A percentile compares a stretch with the other conserved stretches of the same genome.
phyloP scores from a whole-genome alignment of 257 asterid genomes.

The Gentiana straminea region DNA sequence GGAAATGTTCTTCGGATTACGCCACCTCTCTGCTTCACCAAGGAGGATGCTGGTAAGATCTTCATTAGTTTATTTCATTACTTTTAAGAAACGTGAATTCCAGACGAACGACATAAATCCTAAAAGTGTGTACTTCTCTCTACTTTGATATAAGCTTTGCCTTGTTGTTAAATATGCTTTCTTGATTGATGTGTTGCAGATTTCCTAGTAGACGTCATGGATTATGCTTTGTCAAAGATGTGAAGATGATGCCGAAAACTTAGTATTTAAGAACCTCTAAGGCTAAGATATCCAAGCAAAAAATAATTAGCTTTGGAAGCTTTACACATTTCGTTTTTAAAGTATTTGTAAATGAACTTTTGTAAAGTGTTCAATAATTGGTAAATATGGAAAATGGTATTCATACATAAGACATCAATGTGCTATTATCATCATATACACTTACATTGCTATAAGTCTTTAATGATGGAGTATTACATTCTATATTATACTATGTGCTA shows the following conservation, averaged over 20 bases:
- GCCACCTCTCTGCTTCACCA: conserved; percentile 63
- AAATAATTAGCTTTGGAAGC: too few species aligned
- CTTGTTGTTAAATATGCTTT: neutral
- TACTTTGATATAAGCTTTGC: neutral
- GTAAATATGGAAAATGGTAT: too few species aligned
- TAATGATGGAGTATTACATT: too few species aligned
- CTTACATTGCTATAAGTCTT: too few species aligned
- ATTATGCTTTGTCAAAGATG: conserved; percentile 24
- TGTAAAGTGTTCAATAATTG: too few species aligned
- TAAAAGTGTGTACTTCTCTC: neutral
- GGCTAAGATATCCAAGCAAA: too few species aligned
- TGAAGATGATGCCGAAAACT: conserved; percentile 7
- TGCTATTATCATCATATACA: too few species aligned
- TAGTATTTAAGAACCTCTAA: neutral
- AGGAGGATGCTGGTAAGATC: conserved; percentile 48
- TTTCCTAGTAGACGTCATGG: conserved; percentile 30
- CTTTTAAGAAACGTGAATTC: neutral
- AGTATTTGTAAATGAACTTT: too few species aligned
- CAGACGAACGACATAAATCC: too few species aligned
- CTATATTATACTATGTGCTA: too few species aligned
- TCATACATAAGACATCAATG: too few species aligned
- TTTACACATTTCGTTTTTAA: too few species aligned
- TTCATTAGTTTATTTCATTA: neutral
- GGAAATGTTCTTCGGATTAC: conserved; percentile 74
- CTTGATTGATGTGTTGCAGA: conserved; percentile 12